Base-by-base conservation (phyloP, 2,329 filamentous ascomycete species). In the Ceratocystis ficicola region DNA sequence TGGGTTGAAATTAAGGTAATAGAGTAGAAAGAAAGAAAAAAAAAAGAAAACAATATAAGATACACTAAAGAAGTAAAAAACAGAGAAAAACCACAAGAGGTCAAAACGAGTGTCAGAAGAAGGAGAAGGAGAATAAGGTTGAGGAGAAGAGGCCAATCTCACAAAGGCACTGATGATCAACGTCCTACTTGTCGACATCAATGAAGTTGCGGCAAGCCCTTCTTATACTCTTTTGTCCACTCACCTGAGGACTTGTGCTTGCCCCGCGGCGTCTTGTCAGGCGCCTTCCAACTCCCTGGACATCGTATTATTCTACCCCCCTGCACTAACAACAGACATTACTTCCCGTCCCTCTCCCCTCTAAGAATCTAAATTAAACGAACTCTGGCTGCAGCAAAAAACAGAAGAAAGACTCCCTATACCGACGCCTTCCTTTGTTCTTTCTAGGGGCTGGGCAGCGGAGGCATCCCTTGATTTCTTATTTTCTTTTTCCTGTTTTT, bases 101-200 rank as follows among this genome's bases (percentile, higher is more conserved):
- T 30, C 25, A 17, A 59, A 59, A 59, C 55, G 55, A 59, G 55
- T 59, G 55, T 59, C 55, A 36, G 55, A 59, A 59, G 55, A 59
- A 52, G 22, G 48, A 52, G 36, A 59, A 30, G 36, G 10, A 12
- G 36, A 41, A 41, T 4, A 36, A 36, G 28, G 20, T 20, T 36
- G 1, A 59, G 20, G 28, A 59, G 17, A 59, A 36, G 55, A 59
- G 55, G 55, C 28, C 28, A 28, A 59, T 59, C 55, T 25, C 55
- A 36, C 55, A 36, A n/a, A 32, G 55, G 55, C 55, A 17, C 55
- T 59, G 55, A 59, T 59, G 55, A 59, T 20, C 55, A 59, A 59
- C 28, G 17, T 36, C 17, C 6, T 1, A 32, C 32, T 28, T 8
- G n/a, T 59, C 55, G 1, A 30, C 1, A 28, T 20, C 55, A 59